Evolutionary conservation across 2,329 filamentous ascomycete genomes (phyloP).

Genomic region (Grosmannia serpens): DNA sequence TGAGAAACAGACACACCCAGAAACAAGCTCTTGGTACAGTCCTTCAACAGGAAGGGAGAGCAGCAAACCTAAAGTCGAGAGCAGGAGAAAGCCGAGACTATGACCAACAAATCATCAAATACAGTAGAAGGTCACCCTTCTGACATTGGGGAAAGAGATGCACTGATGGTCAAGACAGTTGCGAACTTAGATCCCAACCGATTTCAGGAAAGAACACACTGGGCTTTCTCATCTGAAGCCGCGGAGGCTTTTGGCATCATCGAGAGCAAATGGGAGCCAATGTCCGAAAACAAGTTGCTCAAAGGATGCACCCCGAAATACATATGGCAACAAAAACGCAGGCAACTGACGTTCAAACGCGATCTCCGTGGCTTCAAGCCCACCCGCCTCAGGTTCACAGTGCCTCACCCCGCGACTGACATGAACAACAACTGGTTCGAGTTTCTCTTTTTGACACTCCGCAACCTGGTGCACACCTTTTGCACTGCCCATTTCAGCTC

Average conservation of each 20-base stretch:
- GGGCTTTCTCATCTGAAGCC: neutral
- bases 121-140: neutral
- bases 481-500: constrained; percentile 17
- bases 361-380: constrained; percentile 12
- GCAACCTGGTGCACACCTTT: constrained; percentile 14
- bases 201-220: neutral
- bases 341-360: neutral
- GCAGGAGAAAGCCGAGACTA: neutral
- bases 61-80: neutral
- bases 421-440: constrained; percentile 17
- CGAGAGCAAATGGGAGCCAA: constrained; percentile 10
- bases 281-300: neutral
- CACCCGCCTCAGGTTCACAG: constrained; percentile 12
- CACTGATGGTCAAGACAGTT: neutral
- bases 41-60: neutral
- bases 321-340: neutral
- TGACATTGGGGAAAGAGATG: neutral
- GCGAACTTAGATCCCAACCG: neutral
- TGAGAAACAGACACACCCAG: neutral
- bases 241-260: constrained; percentile 4
- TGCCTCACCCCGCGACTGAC: constrained; percentile 10
- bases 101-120: neutral
- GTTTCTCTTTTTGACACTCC: constrained; percentile 18
- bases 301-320: neutral
- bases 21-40: neutral